Percentiles rank a stretch among this genome's conserved stretches.
Evolutionary conservation across 495 filamentous ascomycete genomes (phyloP).

Genomic region (Chlorociboria aeruginascens): DNA sequence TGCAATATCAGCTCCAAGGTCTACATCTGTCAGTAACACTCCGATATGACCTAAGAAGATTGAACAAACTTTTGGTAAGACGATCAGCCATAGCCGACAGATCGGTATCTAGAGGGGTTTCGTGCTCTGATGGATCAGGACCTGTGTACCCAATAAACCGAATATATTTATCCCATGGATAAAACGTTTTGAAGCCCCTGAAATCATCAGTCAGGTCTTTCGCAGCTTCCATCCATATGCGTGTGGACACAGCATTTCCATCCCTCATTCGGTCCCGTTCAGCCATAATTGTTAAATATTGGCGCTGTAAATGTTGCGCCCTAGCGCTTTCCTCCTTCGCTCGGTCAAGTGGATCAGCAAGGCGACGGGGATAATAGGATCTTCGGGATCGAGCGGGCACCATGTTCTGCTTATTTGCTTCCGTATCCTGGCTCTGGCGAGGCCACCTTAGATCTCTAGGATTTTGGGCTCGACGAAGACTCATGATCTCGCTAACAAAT

Average conservation of each 20-base stretch:
- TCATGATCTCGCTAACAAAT: conserved; percentile 59
- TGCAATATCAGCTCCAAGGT: conserved; percentile 23
- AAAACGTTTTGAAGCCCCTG: conserved; percentile 62
- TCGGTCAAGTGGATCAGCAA: neutral
- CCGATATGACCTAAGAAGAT: neutral
- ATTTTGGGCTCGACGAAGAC: conserved; percentile 30
- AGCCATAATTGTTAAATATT: conserved; percentile 43
- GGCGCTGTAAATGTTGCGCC: conserved; percentile 41
- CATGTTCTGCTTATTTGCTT: neutral
- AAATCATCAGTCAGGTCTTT: conserved; percentile 71
- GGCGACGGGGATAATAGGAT: conserved; percentile 1
- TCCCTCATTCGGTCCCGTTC: conserved; percentile 35
- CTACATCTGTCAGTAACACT: conserved; percentile 15
- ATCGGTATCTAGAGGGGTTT: conserved; percentile 41
- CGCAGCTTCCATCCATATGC: conserved; percentile 64
- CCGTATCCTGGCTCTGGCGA: conserved; percentile 13
- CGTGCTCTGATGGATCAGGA: conserved; percentile 21
- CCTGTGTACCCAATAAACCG: conserved; percentile 54
- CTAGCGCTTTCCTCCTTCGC: neutral
- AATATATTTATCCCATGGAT: conserved; percentile 58
- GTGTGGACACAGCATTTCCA: conserved; percentile 39
- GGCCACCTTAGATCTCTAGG: conserved; percentile 26
- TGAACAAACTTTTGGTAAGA: conserved; percentile 36
- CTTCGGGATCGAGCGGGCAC: neutral
- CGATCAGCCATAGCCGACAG: conserved; percentile 61